These are phyloP conservation scores for Fusarium foetens DNA, from an alignment of 2,329 filamentous ascomycete genomes.

Conservation along the genomic window DNA sequence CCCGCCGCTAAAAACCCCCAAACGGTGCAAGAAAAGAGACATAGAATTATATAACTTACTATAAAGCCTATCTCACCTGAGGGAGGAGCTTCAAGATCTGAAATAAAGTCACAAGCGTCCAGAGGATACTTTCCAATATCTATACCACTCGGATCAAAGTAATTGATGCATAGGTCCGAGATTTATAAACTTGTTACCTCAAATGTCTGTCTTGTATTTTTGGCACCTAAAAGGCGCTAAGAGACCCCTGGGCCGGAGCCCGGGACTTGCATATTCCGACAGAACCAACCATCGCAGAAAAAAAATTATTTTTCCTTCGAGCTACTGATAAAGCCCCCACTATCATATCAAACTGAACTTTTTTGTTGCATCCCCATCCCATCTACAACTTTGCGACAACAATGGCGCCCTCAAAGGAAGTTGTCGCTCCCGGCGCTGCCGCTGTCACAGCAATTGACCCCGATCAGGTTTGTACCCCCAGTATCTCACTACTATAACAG, in stretches of 20 bases:
- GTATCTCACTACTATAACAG: too few species aligned
- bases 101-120: too few species aligned
- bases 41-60: too few species aligned
- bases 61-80: too few species aligned
- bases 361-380: slow-evolving; percentile 32
- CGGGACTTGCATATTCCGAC: slow-evolving; percentile 52
- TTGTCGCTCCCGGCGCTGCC: slow-evolving; percentile 48
- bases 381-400: slow-evolving; percentile 41
- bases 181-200: too few species aligned
- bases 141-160: too few species aligned
- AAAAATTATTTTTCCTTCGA: slow-evolving; percentile 47
- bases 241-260: slow-evolving; percentile 35
- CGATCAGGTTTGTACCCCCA: slow-evolving; percentile 48
- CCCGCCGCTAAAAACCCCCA: background rate
- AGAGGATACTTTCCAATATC: too few species aligned
- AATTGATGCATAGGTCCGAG: too few species aligned
- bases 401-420: slow-evolving; percentile 57
- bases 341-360: slow-evolving; percentile 46
- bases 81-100: too few species aligned
- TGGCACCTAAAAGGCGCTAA: background rate
- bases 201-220: background rate
- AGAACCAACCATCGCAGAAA: slow-evolving; percentile 44
- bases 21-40: background rate
- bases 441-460: slow-evolving; percentile 52
- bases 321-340: slow-evolving; percentile 44